These are phyloP conservation scores for Cystofilobasidium capitatum DNA, from an alignment of 768 basidiomycete species.

Conservation along the genomic window DNA sequence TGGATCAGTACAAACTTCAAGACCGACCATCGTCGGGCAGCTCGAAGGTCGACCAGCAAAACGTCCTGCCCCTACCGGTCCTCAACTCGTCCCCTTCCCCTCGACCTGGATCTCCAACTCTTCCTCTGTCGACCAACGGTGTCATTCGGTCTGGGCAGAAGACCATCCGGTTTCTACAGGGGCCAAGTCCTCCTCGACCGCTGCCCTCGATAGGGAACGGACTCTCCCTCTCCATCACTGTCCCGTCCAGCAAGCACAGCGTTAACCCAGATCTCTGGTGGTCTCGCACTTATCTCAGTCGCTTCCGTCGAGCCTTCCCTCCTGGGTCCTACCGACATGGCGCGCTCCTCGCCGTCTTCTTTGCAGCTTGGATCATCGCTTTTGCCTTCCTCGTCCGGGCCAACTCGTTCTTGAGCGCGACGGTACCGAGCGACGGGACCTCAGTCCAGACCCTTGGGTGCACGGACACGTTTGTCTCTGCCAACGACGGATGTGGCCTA, in stretches of 20 bases:
- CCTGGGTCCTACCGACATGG: background rate
- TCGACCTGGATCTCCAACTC: background rate
- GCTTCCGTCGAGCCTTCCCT: background rate
- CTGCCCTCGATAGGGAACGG: background rate
- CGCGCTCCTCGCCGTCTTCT: slow-evolving; percentile 4
- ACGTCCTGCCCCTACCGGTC: background rate
- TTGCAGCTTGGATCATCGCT: slow-evolving; percentile 51
- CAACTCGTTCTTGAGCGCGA: slow-evolving; percentile 61
- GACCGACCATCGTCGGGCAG: background rate
- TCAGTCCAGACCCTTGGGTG: slow-evolving; percentile 49
- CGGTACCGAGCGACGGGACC: slow-evolving; percentile 41
- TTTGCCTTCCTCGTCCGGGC: slow-evolving; percentile 63
- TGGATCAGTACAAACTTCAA: background rate
- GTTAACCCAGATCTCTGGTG: background rate
- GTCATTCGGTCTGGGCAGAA: background rate
- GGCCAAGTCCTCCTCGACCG: background rate
- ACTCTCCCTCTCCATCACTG: background rate
- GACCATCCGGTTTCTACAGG: background rate
- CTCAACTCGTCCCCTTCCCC: background rate
- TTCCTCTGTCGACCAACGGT: background rate
- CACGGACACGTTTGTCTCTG: slow-evolving; percentile 60
- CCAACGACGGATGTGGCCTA: slow-evolving; percentile 63
- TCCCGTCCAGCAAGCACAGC: background rate
- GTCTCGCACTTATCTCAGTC: background rate
- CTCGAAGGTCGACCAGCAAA: background rate